Percentiles rank a stretch among this genome's conserved stretches.
Conservation (phyloP, 2,329 filamentous ascomycete species). For the Pseudogymnoascus sp. region DNA sequence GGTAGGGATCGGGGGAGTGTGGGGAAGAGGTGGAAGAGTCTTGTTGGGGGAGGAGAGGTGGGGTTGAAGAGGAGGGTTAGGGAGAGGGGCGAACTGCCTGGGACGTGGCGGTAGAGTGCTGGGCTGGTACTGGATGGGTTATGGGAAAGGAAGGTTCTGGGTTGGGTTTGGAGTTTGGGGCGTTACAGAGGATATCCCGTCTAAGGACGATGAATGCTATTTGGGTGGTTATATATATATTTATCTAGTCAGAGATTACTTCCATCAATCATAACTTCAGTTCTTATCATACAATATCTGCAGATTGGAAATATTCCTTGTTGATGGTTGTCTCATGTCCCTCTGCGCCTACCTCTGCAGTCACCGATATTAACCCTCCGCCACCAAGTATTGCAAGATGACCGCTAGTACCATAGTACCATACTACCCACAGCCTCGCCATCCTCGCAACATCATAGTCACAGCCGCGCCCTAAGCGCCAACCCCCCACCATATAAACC, state of each 20-base stretch:
- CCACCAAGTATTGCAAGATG: neutral
- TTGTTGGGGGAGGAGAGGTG: slow-evolving; percentile 51
- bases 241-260: neutral
- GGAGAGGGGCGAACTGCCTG: slow-evolving; percentile 42
- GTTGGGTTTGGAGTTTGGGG: neutral
- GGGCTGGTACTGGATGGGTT: neutral
- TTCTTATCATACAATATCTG: neutral
- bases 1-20: slow-evolving; percentile 52
- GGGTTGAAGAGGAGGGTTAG: slow-evolving; percentile 44
- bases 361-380: neutral
- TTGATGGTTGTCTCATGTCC: neutral
- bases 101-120: slow-evolving; percentile 42
- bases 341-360: neutral
- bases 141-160: neutral
- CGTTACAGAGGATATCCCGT: neutral
- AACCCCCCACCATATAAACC: too few species aligned
- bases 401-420: neutral
- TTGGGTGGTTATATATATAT: neutral
- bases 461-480: too few species aligned
- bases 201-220: slow-evolving; percentile 3
- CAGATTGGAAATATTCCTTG: neutral
- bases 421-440: neutral
- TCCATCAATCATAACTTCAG: slow-evolving; percentile 1
- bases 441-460: neutral
- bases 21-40: slow-evolving; percentile 53